These are phyloP conservation scores for Dimargaris cristalligena DNA, from an alignment of 192 early-diverging fungal species.

Conservation along the genomic window DNA sequence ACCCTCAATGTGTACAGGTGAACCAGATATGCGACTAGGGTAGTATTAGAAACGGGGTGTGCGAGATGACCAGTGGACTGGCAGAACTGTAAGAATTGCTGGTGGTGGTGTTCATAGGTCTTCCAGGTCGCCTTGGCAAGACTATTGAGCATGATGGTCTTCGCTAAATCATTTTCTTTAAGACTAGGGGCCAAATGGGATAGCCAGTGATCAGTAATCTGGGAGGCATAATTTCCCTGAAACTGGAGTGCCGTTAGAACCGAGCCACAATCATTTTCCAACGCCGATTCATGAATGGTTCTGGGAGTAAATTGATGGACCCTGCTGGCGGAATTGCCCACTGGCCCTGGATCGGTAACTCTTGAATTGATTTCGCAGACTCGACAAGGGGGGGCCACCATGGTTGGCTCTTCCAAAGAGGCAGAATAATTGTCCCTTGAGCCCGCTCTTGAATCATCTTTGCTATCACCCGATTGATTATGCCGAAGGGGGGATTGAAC, in stretches of 20 bases:
- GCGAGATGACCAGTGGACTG: neutral
- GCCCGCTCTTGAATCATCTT: neutral
- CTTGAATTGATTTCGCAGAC: neutral
- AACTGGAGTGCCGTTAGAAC: neutral
- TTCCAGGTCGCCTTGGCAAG: constrained; percentile 2
- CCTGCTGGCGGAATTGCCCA: neutral
- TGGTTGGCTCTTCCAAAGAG: neutral
- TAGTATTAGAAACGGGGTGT: neutral
- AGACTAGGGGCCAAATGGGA: neutral
- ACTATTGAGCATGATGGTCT: neutral
- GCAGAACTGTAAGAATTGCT: neutral
- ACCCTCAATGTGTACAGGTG: neutral
- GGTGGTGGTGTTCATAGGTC: neutral
- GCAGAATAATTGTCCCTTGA: neutral
- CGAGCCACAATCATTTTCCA: neutral
- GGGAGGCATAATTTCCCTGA: neutral
- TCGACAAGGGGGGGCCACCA: neutral
- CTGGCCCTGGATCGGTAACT: neutral
- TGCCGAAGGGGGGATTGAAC: constrained; percentile 7
- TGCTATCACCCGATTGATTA: neutral
- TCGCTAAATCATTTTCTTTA: neutral
- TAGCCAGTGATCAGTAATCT: neutral
- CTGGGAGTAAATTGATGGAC: neutral
- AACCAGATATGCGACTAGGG: neutral
- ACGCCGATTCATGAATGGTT: neutral